Percentiles rank a stretch among this genome's conserved stretches.
Conservation (phyloP, 179 eudicot genomes). For the Heliamphora ciliata region DNA sequence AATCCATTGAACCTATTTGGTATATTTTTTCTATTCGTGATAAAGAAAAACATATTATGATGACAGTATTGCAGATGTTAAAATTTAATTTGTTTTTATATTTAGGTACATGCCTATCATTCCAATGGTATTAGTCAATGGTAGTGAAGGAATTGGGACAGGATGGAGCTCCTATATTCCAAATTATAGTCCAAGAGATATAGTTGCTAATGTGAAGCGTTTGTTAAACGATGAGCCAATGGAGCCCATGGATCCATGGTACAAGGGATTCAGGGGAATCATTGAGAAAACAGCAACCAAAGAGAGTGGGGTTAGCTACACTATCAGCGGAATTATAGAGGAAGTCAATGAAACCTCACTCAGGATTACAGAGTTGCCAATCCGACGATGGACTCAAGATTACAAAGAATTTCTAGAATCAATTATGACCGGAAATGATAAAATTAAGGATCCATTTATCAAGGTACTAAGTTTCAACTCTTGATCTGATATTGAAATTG, state of each 20-base stretch:
- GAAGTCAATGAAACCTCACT: conserved; percentile 48
- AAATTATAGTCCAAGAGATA: conserved; percentile 74
- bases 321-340: conserved; percentile 60
- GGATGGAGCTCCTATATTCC: conserved; percentile 93
- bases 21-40: conserved; percentile 20
- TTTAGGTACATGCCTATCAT: conserved; percentile 77
- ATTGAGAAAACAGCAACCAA: conserved; percentile 54
- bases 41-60: neutral
- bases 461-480: conserved; percentile 32
- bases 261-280: conserved; percentile 68
- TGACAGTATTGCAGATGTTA: neutral
- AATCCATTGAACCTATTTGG: conserved; percentile 80
- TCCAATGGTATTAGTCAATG: conserved; percentile 86
- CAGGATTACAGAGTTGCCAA: conserved; percentile 63
- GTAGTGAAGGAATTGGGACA: conserved; percentile 97
- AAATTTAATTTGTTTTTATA: neutral
- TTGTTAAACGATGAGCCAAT: conserved; percentile 52
- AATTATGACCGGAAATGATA: conserved; percentile 37
- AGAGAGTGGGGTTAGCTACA: conserved; percentile 54
- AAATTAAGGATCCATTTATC: conserved; percentile 56
- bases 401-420: conserved; percentile 72
- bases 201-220: conserved; percentile 60
- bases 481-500: neutral
- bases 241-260: conserved; percentile 92
- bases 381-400: conserved; percentile 78